These are phyloP conservation scores for Pseudotsuga menziesii DNA, from an alignment of 75 land plant genomes.

Conservation along the genomic window DNA sequence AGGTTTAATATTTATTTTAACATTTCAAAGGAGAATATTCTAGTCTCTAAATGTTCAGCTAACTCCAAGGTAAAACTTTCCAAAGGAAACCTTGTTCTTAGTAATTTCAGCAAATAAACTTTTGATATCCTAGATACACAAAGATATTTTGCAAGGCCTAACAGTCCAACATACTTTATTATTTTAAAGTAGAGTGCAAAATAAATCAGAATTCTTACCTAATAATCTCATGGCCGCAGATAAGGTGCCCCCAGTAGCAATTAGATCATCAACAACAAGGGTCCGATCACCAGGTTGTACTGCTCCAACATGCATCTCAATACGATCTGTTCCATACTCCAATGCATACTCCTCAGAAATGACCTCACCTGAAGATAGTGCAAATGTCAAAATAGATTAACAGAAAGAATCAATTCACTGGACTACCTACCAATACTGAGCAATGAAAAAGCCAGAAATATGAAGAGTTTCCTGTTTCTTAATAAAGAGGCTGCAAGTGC, in stretches of 20 bases:
- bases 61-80: background rate
- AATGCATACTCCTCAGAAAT: constrained; percentile 79
- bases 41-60: background rate
- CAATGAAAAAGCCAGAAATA: background rate
- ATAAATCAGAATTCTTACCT: constrained; percentile 36
- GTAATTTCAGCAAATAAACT: background rate
- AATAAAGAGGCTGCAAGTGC: too few species aligned
- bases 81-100: background rate
- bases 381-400: background rate
- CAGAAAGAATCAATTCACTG: background rate
- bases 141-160: background rate
- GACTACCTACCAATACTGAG: background rate
- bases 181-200: background rate
- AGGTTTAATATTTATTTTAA: background rate
- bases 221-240: constrained; percentile 78
- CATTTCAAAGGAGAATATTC: background rate
- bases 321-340: constrained; percentile 85
- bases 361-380: constrained; percentile 57
- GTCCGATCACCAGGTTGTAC: constrained; percentile 78
- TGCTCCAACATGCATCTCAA: constrained; percentile 98
- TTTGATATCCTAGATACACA: background rate
- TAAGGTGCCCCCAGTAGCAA: constrained; percentile 93
- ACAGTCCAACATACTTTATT: background rate
- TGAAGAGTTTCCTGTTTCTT: too few species aligned
- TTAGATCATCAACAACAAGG: constrained; percentile 80